These are phyloP conservation scores for Sugiyamaella castrensis DNA, from an alignment of 1,139 yeast genomes.

Conservation along the genomic window DNA sequence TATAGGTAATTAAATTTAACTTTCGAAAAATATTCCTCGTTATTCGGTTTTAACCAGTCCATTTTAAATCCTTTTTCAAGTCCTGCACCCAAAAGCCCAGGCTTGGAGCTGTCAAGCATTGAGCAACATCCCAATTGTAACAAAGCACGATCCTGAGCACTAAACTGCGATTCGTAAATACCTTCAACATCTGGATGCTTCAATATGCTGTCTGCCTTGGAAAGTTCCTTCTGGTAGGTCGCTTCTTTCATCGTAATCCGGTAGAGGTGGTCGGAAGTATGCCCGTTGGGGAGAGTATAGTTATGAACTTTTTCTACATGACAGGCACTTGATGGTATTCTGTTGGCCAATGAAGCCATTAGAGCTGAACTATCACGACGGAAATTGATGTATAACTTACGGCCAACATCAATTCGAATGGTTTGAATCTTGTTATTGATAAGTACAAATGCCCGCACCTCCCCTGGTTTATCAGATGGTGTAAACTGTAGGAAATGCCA, in stretches of 20 bases:
- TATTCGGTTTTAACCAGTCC: slow-evolving; percentile 43
- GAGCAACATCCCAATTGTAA: slow-evolving; percentile 76
- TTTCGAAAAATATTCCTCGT: slow-evolving; percentile 47
- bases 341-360: neutral
- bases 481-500: slow-evolving; percentile 86
- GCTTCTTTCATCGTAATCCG: slow-evolving; percentile 67
- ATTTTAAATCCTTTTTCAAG: slow-evolving; percentile 78
- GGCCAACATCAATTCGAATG: slow-evolving; percentile 70
- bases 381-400: slow-evolving; percentile 66
- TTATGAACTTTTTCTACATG: slow-evolving; percentile 53
- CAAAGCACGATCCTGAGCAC: slow-evolving; percentile 67
- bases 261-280: slow-evolving; percentile 54
- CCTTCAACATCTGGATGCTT: slow-evolving; percentile 64
- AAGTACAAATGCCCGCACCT: slow-evolving; percentile 65
- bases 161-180: slow-evolving; percentile 72
- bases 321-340: slow-evolving; percentile 41
- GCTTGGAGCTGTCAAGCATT: slow-evolving; percentile 60
- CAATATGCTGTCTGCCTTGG: slow-evolving; percentile 60
- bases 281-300: slow-evolving; percentile 70
- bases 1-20: slow-evolving; percentile 63
- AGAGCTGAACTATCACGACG: slow-evolving; percentile 34
- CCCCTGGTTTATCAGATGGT: slow-evolving; percentile 59
- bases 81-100: slow-evolving; percentile 87
- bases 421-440: slow-evolving; percentile 73
- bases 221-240: slow-evolving; percentile 53